Evolutionary conservation across 2,329 filamentous ascomycete genomes (phyloP), one percentile per base, ranked within the genome.

Genomic region (Thielaviopsis ethacetica): DNA sequence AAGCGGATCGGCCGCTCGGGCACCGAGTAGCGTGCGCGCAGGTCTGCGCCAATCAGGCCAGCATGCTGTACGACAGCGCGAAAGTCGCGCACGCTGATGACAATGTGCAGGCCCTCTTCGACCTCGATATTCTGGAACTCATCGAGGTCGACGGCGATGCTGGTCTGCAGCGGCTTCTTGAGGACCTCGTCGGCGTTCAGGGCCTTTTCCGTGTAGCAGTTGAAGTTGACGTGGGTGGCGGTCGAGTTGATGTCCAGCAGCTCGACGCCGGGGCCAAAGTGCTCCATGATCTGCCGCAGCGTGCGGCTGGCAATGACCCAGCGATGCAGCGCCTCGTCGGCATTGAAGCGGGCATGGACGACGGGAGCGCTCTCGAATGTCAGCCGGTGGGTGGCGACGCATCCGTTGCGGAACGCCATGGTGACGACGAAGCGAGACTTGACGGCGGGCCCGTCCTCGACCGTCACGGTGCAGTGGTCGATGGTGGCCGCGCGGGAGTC

Each of bases 71-170:
- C 81, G 58, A 91, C 87, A 38, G 86, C 83, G 56, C 86, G 83
- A 68, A 91, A 91, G 69, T 91, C 87, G 66, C 88, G 90, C 66
- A 91, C 86, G 64, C 83, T 88, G 66, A 91, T 86, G 61, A 88
- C 80, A 65, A 90, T 86, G 66, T 90, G 87, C 59, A 90, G 76
- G 56, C 85, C 83, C 61, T 88, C 82, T 66, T 89, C 83, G 30
- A 88, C 82, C 22, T 80, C 75, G 62, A 91, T 87, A 56, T 84
- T 79, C 60, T 87, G 83, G 65, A 91, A 91, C 64, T 91, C 86
- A 59, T 85, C 80, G 30, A 81, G 82, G 66, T 89, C 85, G 15
- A 91, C 78, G 0, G 86, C 81, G 62, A 91, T 87, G 30, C 86
- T 87, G 10, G 87, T 91, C 64, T 88, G 85, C 1, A 91, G 75